Conservation (phyloP, 106 monocot genomes). For the Amphibolis antarctica region DNA sequence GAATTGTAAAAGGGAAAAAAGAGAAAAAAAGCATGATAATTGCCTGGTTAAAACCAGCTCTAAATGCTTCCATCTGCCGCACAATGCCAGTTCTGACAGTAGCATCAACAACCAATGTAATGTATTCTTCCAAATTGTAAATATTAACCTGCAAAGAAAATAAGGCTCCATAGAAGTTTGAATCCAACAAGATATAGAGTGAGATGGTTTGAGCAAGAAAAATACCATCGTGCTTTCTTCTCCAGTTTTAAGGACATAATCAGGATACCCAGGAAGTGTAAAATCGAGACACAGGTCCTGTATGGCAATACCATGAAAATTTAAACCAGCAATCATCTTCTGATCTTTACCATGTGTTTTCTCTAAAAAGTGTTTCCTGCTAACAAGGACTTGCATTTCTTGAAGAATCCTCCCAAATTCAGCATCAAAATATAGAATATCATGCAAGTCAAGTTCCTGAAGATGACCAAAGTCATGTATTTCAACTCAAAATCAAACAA, state of each 20-base stretch:
- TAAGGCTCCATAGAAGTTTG: background rate
- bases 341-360: constrained; percentile 18
- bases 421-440: constrained; percentile 88
- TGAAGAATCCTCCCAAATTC: constrained; percentile 82
- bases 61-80: constrained; percentile 82
- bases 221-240: constrained; percentile 42
- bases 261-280: constrained; percentile 91
- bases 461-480: background rate
- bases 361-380: constrained; percentile 51
- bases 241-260: constrained; percentile 66
- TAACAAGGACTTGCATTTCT: constrained; percentile 75
- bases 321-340: constrained; percentile 32
- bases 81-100: constrained; percentile 68
- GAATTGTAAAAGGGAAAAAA: background rate
- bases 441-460: constrained; percentile 86
- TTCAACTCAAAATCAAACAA: background rate
- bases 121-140: constrained; percentile 78
- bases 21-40: background rate
- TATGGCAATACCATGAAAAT: constrained; percentile 61
- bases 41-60: constrained; percentile 91
- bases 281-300: constrained; percentile 82
- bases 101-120: constrained; percentile 85
- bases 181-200: background rate
- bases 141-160: constrained; percentile 50
- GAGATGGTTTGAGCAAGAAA: background rate